These are phyloP conservation scores for Rhodotorula kratochvilovae DNA, from an alignment of 768 basidiomycete species.

Conservation along the genomic window DNA sequence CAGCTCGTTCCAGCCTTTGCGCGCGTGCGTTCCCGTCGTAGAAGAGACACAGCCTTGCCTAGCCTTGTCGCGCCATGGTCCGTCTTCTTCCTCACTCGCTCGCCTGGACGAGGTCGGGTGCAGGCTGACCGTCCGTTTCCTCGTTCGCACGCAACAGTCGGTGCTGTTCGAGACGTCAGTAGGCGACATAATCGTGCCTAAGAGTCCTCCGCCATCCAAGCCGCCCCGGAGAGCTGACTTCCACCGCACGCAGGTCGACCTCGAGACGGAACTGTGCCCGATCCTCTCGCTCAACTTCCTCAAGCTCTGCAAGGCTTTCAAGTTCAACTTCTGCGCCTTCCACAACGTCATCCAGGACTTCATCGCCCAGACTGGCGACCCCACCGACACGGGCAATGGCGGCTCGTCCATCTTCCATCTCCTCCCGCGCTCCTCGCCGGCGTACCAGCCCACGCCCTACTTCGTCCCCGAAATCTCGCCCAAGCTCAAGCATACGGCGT, in stretches of 20 bases:
- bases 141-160: conserved; percentile 53
- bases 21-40: neutral
- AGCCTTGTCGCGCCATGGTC: neutral
- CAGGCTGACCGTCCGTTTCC: neutral
- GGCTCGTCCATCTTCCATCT: conserved; percentile 92
- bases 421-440: conserved; percentile 62
- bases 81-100: neutral
- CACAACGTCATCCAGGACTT: conserved; percentile 99
- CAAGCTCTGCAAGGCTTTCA: conserved; percentile 94
- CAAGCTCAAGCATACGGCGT: conserved; percentile 72
- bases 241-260: conserved; percentile 58
- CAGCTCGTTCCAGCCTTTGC: too few relatives aligned
- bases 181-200: conserved; percentile 71
- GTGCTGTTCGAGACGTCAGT: conserved; percentile 94
- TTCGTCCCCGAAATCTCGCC: conserved; percentile 47
- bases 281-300: conserved; percentile 91
- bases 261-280: conserved; percentile 85
- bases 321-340: conserved; percentile 94
- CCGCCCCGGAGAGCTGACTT: neutral
- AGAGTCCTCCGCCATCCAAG: too few relatives aligned
- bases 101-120: neutral
- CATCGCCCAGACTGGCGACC: conserved; percentile 92
- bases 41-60: too few relatives aligned
- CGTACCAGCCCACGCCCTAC: conserved; percentile 34
- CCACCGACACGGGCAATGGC: conserved; percentile 86